These are phyloP conservation scores for Scheffersomyces illinoinensis DNA, from an alignment of 1,139 yeast genomes.

Conservation along the genomic window DNA sequence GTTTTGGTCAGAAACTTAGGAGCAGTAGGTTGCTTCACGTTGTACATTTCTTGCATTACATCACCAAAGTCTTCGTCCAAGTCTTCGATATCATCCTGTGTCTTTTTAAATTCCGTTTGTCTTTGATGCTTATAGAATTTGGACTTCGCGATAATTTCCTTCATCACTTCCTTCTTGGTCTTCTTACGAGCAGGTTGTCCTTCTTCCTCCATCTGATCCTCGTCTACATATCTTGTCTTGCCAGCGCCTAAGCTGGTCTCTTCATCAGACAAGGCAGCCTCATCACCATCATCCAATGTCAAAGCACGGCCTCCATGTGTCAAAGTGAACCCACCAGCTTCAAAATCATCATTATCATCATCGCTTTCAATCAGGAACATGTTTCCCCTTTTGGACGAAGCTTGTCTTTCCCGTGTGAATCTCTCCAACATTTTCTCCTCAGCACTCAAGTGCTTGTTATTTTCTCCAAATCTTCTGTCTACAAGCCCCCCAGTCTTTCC, in stretches of 20 bases:
- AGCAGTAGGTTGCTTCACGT: constrained; percentile 14
- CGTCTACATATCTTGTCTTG: constrained; percentile 30
- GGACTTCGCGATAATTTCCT: constrained; percentile 93
- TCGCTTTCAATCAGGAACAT: constrained; percentile 69
- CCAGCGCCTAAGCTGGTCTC: constrained; percentile 12
- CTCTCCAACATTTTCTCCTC: constrained; percentile 96
- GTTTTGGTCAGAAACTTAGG: constrained; percentile 33
- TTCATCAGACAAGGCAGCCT: constrained; percentile 14
- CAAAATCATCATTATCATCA: constrained; percentile 59
- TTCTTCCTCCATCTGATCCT: constrained; percentile 37
- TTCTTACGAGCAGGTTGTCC: constrained; percentile 59
- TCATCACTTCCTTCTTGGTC: constrained; percentile 93
- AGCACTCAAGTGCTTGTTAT: constrained; percentile 63
- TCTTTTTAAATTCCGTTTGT: constrained; percentile 72
- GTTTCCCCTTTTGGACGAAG: constrained; percentile 49
- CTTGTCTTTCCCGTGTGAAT: constrained; percentile 83
- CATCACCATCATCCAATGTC: constrained; percentile 42
- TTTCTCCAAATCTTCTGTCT: constrained; percentile 93
- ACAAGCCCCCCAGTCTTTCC: constrained; percentile 77
- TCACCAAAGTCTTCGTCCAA: constrained; percentile 80
- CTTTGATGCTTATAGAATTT: constrained; percentile 87
- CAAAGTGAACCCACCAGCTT: constrained; percentile 49
- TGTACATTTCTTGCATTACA: constrained; percentile 60
- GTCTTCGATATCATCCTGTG: constrained; percentile 69
- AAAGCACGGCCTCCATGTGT: constrained; percentile 83